phyloP scores from a whole-genome alignment of 2,329 filamentous ascomycete species.

The Fusarium begoniae region DNA sequence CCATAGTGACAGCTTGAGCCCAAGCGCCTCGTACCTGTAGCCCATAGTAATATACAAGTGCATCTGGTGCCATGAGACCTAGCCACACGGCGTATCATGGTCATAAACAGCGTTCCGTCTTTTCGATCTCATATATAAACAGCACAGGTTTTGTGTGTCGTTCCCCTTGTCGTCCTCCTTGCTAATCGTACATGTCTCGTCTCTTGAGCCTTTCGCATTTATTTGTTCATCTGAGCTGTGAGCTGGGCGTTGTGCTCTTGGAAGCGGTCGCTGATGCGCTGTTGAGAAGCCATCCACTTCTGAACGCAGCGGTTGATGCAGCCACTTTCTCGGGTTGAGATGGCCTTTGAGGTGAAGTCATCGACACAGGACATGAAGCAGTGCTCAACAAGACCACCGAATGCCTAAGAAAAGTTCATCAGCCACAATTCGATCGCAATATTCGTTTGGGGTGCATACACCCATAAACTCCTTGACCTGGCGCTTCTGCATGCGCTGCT shows the following conservation, averaged over 20 bases:
- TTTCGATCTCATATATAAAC: slow-evolving; percentile 13
- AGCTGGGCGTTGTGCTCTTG: slow-evolving; percentile 73
- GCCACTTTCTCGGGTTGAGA: slow-evolving; percentile 86
- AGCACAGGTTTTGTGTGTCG: not conserved
- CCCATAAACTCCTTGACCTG: slow-evolving; percentile 99
- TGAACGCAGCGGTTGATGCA: slow-evolving; percentile 95
- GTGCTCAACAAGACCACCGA: slow-evolving; percentile 68
- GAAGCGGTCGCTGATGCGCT: slow-evolving; percentile 92
- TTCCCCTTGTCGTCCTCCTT: slow-evolving; percentile 6
- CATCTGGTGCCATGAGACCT: slow-evolving; percentile 31
- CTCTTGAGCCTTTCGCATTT: not conserved
- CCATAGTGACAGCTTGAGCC: slow-evolving; percentile 1
- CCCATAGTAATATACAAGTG: slow-evolving; percentile 40
- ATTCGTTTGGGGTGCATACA: slow-evolving; percentile 65
- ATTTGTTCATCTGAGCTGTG: slow-evolving; percentile 59
- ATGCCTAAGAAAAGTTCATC: slow-evolving; percentile 43
- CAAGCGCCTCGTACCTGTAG: slow-evolving; percentile 17
- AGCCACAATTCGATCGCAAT: not conserved
- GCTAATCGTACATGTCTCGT: slow-evolving; percentile 36
- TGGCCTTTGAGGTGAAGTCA: slow-evolving; percentile 97
- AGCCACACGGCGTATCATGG: slow-evolving; percentile 19
- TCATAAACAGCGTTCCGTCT: slow-evolving; percentile 7
- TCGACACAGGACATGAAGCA: slow-evolving; percentile 98
- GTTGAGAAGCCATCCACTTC: slow-evolving; percentile 93
- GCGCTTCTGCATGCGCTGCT: slow-evolving; percentile 94